Evolutionary conservation across 805 yeast species (phyloP), one percentile per base, ranked within the genome.

Genomic region (Candida khao-thaluensis): DNA sequence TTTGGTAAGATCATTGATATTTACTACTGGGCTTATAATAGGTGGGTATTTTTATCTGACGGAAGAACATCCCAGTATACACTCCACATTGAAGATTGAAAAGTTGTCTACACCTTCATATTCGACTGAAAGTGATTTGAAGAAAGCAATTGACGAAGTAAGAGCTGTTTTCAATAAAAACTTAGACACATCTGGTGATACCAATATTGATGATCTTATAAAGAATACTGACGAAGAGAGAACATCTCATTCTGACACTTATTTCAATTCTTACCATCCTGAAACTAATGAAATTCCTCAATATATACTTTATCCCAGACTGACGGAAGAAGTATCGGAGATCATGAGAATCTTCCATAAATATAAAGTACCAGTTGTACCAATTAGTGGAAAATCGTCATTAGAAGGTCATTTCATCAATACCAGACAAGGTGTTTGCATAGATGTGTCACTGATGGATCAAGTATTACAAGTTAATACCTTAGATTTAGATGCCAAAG

Each of bases 341-440:
- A 70, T 85, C 9, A 61, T 84, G 63, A 78, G 77, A 49, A 62
- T 82, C 5, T 79, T 85, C 40, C 79, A 82, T 51, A 66, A 73
- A 45, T 72, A 77, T 52, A 63, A 58, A 25, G 71, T 85, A 3
- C 91, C 95, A 4, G 78, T 85, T 41, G 79, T 85, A n/a, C 89
- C 93, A 1, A 82, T 62, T 42, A 76, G 87, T 1, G 95, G 93
- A 7, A 87, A 87, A 21, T 79, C 93, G 0, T 82, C 91, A 0
- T 62, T 85, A 28, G 95, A 85, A 57, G 95, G 93, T n/a, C 89
- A 85, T 53, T 82, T 78, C 56, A 69, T 82, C 33, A 81, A 86
- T 4, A 81, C 89, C 0, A 69, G 89, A 50, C 69, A 74, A 4
- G 84, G 85, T 2, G 69, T 83, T 3, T 69, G 76, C 33, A 50